phyloP scores from a whole-genome alignment of 371 early-diverging fungal genomes.

The Choanephora cucurbitarum region DNA sequence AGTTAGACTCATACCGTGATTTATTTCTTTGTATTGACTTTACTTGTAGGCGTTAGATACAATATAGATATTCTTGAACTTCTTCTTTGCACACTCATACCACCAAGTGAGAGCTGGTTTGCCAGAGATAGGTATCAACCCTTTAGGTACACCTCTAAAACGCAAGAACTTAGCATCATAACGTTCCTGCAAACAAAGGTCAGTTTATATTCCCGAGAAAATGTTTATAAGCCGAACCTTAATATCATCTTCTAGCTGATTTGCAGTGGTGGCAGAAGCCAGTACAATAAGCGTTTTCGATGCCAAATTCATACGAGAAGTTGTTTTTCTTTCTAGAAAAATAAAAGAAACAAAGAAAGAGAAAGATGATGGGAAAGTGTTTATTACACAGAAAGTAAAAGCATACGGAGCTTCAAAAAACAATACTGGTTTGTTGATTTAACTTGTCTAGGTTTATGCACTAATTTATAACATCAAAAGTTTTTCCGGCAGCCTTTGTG shows the following conservation, averaged over 20 bases:
- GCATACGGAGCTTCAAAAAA: no score
- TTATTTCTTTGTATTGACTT: neutral
- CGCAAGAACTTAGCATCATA: constrained; percentile 28
- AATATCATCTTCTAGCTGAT: constrained; percentile 8
- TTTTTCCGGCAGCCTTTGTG: no score
- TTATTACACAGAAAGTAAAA: no score
- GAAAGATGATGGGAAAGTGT: neutral
- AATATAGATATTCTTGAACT: constrained; percentile 34
- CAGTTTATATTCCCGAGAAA: neutral
- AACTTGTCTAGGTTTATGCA: no score
- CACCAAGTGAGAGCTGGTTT: constrained; percentile 44
- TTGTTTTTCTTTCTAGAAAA: neutral
- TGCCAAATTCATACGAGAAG: neutral
- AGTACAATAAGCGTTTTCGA: neutral
- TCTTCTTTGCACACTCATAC: constrained; percentile 26
- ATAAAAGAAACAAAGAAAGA: neutral
- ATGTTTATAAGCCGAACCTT: neutral
- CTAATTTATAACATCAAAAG: no score
- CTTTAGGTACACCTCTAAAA: constrained; percentile 42
- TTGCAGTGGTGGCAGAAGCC: neutral
- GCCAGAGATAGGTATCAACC: constrained; percentile 47
- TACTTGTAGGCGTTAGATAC: constrained; percentile 54
- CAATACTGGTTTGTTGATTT: no score
- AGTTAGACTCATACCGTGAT: no score
- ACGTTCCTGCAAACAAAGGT: neutral